These are phyloP conservation scores for Trichoderma citrinoviride DNA, from an alignment of 2,329 filamentous ascomycete genomes.

Conservation along the genomic window DNA sequence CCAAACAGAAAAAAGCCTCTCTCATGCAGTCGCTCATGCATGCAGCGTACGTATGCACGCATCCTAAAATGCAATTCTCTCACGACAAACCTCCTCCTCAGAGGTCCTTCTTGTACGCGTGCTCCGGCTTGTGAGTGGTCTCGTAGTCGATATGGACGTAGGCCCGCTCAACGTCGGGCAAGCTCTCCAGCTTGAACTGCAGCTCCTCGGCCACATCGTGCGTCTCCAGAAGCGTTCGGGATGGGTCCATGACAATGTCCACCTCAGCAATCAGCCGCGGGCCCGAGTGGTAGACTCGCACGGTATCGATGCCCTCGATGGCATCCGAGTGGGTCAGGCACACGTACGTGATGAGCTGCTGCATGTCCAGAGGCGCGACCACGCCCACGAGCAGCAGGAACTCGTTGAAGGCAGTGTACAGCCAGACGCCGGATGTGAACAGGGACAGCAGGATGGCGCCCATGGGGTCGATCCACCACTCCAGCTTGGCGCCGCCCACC, in stretches of 20 bases:
- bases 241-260: conserved; percentile 87
- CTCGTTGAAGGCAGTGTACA: conserved; percentile 80
- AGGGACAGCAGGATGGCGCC: conserved; percentile 82
- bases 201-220: conserved; percentile 93
- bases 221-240: conserved; percentile 68
- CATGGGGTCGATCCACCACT: conserved; percentile 93
- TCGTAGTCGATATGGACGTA: conserved; percentile 99
- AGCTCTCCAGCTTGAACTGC: conserved; percentile 87
- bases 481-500: conserved; percentile 82
- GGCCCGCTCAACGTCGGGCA: conserved; percentile 88
- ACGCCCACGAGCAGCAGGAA: conserved; percentile 91
- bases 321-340: conserved; percentile 85
- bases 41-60: neutral
- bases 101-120: conserved; percentile 60
- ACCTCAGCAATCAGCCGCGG: conserved; percentile 90
- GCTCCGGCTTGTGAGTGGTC: conserved; percentile 91
- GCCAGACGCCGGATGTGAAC: conserved; percentile 77
- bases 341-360: conserved; percentile 89
- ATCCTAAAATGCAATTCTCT: neutral
- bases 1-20: conserved; percentile 8
- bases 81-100: conserved; percentile 29
- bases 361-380: conserved; percentile 76
- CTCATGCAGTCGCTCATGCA: conserved; percentile 9
- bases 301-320: conserved; percentile 88
- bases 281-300: conserved; percentile 88